Evolutionary conservation across 2,329 filamentous ascomycete species (phyloP), one percentile per base, ranked within the genome.

Genomic region (Cladorrhinum sp.): DNA sequence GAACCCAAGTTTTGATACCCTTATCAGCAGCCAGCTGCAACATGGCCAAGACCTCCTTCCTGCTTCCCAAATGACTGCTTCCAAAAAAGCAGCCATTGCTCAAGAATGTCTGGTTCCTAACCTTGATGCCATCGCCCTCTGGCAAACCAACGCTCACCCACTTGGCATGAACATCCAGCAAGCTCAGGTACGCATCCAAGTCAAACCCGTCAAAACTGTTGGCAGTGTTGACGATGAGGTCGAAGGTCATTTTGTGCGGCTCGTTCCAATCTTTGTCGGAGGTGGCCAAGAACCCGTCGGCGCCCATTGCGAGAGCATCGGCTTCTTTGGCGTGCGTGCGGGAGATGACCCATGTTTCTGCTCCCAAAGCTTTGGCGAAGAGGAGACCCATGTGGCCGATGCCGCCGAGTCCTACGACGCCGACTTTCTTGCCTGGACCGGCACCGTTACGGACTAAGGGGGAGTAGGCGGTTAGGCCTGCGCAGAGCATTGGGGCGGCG

Each of bases 121-220:
- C 81, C 58, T 80, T 76, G 60, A 90, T 85, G 10, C 91, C 85
- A 50, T 88, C 86, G 64, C 91, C 88, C 72, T 92, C 90, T 2
- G 91, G 91, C 70, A 95, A 80, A 48, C 90, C 91, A 58, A 94
- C 89, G 69, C 84, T 90, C 73, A 94, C 85, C 85, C 90, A 95
- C 71, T 82, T 84, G 61, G 89, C 90, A 77, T 92, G 90, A 60
- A 94, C 87, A 75, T 94, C 92, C 73, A 96, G 83, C 69, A 92
- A 83, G 63, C 83, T 85, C 70, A 96, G 84, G 78, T 95, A 96
- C 65, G 87, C 82, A 57, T 76, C 75, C 30, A 91, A 77, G 71
- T 91, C 84, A 76, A 91, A 91, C 53, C 80, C 82, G 56, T 86
- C 83, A 56, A 84, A 87, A 36, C 82, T 86, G 70, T 86, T 90